Evolutionary conservation across 306 rosid genomes (phyloP).

Genomic region (Oemleria cerasiformis): DNA sequence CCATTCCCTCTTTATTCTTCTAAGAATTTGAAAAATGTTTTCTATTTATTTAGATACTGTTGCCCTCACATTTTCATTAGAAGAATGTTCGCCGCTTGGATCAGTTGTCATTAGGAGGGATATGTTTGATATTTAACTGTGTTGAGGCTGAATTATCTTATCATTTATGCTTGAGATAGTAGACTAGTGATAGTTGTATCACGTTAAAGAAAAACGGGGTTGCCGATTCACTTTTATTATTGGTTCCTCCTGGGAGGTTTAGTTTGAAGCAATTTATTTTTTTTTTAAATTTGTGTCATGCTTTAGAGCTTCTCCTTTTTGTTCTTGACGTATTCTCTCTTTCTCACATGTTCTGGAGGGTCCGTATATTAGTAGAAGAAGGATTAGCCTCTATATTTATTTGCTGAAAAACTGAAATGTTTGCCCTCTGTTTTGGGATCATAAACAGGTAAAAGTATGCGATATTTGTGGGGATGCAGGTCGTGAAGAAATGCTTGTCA

Average conservation of each 20-base stretch:
- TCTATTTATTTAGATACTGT: background rate
- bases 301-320: background rate
- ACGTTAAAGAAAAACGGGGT: background rate
- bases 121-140: background rate
- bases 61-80: background rate
- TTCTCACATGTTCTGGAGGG: slow-evolving; percentile 7
- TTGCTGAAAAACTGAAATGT: background rate
- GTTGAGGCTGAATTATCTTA: background rate
- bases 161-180: background rate
- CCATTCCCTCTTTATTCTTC: background rate
- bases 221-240: background rate
- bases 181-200: background rate
- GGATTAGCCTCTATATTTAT: background rate
- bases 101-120: background rate
- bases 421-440: slow-evolving; percentile 21
- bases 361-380: background rate
- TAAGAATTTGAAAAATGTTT: background rate
- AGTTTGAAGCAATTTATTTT: background rate
- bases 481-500: slow-evolving; percentile 80
- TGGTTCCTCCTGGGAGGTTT: background rate
- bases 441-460: slow-evolving; percentile 78
- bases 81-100: background rate
- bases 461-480: slow-evolving; percentile 99
- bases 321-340: background rate
- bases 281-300: background rate